Evolutionary conservation across 192 early-diverging fungal genomes (phyloP).

Genomic region (Dispira simplex): DNA sequence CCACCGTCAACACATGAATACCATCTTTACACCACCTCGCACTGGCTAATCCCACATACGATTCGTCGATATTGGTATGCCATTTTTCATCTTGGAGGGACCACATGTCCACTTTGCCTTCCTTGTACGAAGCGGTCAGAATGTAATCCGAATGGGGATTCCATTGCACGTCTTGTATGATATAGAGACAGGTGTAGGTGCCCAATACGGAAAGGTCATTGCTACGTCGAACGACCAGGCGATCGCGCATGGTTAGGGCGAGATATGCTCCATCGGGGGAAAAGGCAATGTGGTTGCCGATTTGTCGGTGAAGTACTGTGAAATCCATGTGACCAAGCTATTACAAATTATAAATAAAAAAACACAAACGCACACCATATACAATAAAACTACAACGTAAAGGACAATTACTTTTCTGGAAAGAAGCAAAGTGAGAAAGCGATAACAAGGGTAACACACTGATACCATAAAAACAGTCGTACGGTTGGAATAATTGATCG

Average conservation of each 20-base stretch:
- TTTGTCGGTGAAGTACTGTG: neutral
- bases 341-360: too few relatives aligned
- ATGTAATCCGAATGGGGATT: constrained; percentile 18
- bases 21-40: constrained; percentile 22
- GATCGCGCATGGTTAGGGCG: neutral
- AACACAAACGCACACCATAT: too few relatives aligned
- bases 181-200: constrained; percentile 3
- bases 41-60: constrained; percentile 16
- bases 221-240: constrained; percentile 12
- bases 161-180: constrained; percentile 26
- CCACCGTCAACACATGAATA: constrained; percentile 22
- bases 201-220: neutral
- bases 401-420: too few relatives aligned
- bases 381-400: too few relatives aligned
- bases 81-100: constrained; percentile 21
- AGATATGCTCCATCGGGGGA: constrained; percentile 6
- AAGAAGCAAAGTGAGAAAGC: too few relatives aligned
- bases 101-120: constrained; percentile 27
- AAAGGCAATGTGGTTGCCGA: neutral
- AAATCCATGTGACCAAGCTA: neutral
- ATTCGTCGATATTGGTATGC: constrained; percentile 23
- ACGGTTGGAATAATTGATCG: too few relatives aligned
- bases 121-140: constrained; percentile 20
- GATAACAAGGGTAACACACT: too few relatives aligned
- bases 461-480: too few relatives aligned